Evolutionary conservation across 2,329 filamentous ascomycete genomes (phyloP), one percentile per base, ranked within the genome.

Genomic region (Calonectria pseudoturangicola): DNA sequence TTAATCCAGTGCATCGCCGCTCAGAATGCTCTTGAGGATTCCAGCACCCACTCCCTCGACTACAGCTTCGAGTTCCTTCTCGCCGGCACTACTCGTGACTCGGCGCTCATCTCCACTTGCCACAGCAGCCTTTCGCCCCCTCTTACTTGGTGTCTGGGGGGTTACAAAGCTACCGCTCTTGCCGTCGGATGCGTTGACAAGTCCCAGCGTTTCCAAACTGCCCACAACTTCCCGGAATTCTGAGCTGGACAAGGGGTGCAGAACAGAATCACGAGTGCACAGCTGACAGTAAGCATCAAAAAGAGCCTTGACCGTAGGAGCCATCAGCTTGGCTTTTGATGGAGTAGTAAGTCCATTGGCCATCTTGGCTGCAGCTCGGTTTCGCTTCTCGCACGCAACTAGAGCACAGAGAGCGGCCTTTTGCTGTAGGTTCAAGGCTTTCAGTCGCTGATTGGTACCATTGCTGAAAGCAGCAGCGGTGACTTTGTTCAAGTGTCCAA

Each of bases 181-280:
- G 78, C 87, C 94, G 86, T 89, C 95, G 81, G 86, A 94, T 80
- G 85, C 93, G 84, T 82, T 93, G 7, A 98, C 89, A 27, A 98
- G 87, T 2, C 95, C 96, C 58, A 98, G 86, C 0, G 96, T 97
- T 86, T 99, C 97, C 66, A 99, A 85, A 78, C 95, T 97, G 43
- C 93, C 92, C 25, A 98, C 89, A 6, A 99, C 96, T 84, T 99
- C 97, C 71, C 95, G 92, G 84, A 99, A 99, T 83, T 99, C 97
- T 6, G 95, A 97, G 80, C 91, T 93, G 2, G 95, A 97, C 2
- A 99, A 90, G 0, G 96, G 94, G 77, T 98, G 95, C 2, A 99
- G 89, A 12, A 97, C 88, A n/a, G 95, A 94, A 79, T 98, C 96
- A 43, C 92, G 91, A 71, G 92, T 96, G 85, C 97, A 99, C 18